Conservation (phyloP, 257 asterid genomes). For the Ligustrum vulgare region DNA sequence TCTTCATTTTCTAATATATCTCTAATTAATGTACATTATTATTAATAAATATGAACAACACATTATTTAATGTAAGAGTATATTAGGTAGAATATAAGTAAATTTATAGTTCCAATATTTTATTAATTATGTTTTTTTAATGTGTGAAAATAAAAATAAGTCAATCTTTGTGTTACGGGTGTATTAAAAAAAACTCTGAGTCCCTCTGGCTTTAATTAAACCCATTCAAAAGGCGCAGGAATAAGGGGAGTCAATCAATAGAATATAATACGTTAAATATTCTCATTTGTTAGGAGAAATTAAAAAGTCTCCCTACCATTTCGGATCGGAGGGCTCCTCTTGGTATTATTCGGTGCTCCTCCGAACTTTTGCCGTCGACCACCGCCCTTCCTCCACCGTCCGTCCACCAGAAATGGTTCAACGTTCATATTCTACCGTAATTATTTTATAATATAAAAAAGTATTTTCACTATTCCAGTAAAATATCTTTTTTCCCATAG, state of each 20-base stretch:
- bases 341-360: conserved; percentile 11
- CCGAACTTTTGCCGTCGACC: conserved; percentile 24
- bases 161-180: too few species aligned
- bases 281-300: neutral
- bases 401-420: neutral
- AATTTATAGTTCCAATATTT: too few species aligned
- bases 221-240: conserved; percentile 15
- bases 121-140: too few species aligned
- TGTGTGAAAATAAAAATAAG: too few species aligned
- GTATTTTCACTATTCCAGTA: too few species aligned
- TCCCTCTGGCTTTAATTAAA: neutral
- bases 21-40: too few species aligned
- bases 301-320: neutral
- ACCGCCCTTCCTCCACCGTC: conserved; percentile 24
- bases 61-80: too few species aligned
- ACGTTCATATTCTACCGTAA: neutral
- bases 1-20: too few species aligned
- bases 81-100: too few species aligned
- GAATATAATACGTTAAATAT: neutral
- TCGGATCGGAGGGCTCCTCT: conserved; percentile 15
- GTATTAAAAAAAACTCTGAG: too few species aligned
- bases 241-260: conserved; percentile 26
- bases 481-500: neutral
- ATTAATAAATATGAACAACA: too few species aligned
- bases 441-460: conserved; percentile 1